Base-by-base conservation (phyloP, 2,329 filamentous ascomycete genomes). In the Chalaropsis thielavioides region DNA sequence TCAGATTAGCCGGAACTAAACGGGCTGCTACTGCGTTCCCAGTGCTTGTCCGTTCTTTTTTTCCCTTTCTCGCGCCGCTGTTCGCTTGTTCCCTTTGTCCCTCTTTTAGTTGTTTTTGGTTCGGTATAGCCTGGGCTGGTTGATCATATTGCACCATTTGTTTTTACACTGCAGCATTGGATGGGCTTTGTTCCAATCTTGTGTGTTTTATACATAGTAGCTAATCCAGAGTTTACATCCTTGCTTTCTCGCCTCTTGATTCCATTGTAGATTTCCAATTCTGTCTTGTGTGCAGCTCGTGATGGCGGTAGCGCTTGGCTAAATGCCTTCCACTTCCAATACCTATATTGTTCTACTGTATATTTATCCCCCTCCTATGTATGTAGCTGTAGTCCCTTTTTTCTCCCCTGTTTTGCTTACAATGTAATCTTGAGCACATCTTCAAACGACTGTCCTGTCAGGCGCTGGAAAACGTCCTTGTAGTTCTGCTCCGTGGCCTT, bases 401-500 rank as follows among this genome's bases (percentile, higher is more conserved):
- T 13, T n/a, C n/a, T 64, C 6, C 60, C 35, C 38, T 15, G 27
- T 46, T 31, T 40, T 19, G 40, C 49, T 49, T 40, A 60, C 41
- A 66, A 24, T 11, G 56, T 22, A 43, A 24, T 43, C 61, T 67
- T 63, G 3, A 68, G 62, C 11, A 69, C 70, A 59, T 73, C 70
- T 38, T 75, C 73, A 69, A 78, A 77, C 49, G 75, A 75, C 68
- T 77, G 76, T 3, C 84, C 84, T 2, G 83, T 86, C 68, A 89
- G 75, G 75, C 78, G 80, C 75, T 83, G 77, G 75, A 84, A 95
- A 0, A 87, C 89, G 73, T 95, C 89, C 69, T 76, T 77, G 72
- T 95, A 95, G 75, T 88, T 89, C 65, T 78, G 81, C 43, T 80
- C 80, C 2, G 90, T 95, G 71, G 83, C 82, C 69, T 77, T 72